A percentile compares a stretch with the other conserved stretches of the same genome.
These are phyloP conservation scores for Starmerella bombi DNA, from an alignment of 805 yeast genomes.

Conservation along the genomic window DNA sequence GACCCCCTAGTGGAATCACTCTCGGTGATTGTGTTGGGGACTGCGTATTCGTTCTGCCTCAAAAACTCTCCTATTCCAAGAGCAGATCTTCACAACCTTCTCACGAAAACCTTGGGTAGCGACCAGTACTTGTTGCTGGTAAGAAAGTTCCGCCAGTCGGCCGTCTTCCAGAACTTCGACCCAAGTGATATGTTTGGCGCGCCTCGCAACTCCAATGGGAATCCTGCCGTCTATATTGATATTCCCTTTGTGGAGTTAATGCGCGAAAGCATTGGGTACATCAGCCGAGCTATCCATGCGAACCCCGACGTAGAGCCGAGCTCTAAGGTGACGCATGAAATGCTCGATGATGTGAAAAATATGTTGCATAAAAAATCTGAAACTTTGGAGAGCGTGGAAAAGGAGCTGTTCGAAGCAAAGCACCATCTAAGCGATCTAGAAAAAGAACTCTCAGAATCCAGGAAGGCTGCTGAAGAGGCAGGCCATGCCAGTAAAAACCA, in stretches of 20 bases:
- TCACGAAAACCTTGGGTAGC: constrained; percentile 62
- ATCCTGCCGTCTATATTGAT: constrained; percentile 72
- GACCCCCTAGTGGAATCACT: constrained; percentile 55
- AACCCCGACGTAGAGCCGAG: constrained; percentile 66
- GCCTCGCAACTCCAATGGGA: constrained; percentile 63
- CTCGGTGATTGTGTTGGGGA: constrained; percentile 57
- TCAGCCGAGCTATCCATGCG: constrained; percentile 55
- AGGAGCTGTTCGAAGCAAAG: constrained; percentile 24
- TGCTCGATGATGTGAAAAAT: constrained; percentile 31
- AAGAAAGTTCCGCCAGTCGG: constrained; percentile 53
- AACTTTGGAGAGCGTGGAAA: constrained; percentile 22
- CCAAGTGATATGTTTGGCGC: constrained; percentile 34
- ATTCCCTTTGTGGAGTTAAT: constrained; percentile 48
- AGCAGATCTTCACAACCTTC: constrained; percentile 42
- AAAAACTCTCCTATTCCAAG: constrained; percentile 45
- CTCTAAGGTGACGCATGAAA: constrained; percentile 49
- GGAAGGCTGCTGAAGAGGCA: constrained; percentile 18
- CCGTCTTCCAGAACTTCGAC: constrained; percentile 40
- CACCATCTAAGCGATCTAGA: constrained; percentile 19
- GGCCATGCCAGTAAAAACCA: background rate
- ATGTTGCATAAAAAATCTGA: constrained; percentile 17
- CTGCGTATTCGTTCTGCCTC: constrained; percentile 63
- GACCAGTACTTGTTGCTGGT: constrained; percentile 66
- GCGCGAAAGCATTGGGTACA: constrained; percentile 54
- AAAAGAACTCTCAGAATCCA: constrained; percentile 23